Evolutionary conservation across 1,284 basidiomycete genomes (phyloP).

Genomic region (Malassezia arunalokei): DNA sequence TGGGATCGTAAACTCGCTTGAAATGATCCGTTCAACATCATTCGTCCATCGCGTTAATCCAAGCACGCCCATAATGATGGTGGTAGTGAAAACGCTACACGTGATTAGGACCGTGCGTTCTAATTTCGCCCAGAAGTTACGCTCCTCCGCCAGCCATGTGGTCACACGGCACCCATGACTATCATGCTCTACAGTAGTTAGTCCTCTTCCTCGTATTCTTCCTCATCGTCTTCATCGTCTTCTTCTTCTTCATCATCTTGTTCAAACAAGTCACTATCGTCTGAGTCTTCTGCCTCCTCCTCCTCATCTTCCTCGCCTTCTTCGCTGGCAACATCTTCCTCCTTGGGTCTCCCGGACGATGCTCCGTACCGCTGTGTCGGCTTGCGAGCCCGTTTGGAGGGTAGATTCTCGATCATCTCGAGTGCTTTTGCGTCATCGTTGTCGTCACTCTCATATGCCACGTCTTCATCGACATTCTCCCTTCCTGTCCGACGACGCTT

Average conservation of each 20-base stretch:
- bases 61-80: conserved; percentile 14
- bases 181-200: no score
- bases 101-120: conserved; percentile 9
- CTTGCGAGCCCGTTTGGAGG: conserved; percentile 9
- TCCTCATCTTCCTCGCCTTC: conserved; percentile 3
- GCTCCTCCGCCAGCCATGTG: neutral
- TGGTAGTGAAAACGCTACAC: conserved; percentile 1
- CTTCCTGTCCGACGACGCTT: no score
- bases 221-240: conserved; percentile 4
- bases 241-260: conserved; percentile 4
- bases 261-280: neutral
- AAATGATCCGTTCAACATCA: conserved; percentile 13
- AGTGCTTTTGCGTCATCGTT: neutral
- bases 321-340: neutral
- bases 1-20: conserved; percentile 12
- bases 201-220: neutral
- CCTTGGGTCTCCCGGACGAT: neutral
- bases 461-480: neutral
- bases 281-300: neutral
- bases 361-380: neutral
- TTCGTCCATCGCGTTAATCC: conserved; percentile 16
- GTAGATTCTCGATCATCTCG: conserved; percentile 3
- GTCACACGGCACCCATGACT: neutral
- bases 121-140: neutral
- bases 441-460: neutral